Evolutionary conservation across 768 basidiomycete species (phyloP).

Genomic region (Xerocomellus dryophilus): DNA sequence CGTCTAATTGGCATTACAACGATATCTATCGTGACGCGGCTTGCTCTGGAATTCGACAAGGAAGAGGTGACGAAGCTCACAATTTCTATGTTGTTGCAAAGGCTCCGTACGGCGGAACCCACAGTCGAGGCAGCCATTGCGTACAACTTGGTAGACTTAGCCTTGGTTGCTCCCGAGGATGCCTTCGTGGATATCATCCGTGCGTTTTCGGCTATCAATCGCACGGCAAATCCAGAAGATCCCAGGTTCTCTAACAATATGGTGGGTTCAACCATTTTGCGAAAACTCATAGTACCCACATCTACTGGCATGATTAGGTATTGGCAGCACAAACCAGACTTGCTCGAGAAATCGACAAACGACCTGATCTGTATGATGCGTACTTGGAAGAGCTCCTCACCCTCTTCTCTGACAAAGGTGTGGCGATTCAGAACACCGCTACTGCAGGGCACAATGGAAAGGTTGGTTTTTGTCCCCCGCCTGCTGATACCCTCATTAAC

Average conservation of each 20-base stretch:
- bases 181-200: conserved; percentile 82
- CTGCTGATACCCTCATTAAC: conserved; percentile 4
- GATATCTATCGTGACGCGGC: conserved; percentile 83
- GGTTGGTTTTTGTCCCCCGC: conserved; percentile 37
- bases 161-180: conserved; percentile 69
- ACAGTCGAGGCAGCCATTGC: conserved; percentile 89
- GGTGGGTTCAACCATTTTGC: conserved; percentile 40
- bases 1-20: conserved; percentile 84
- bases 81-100: conserved; percentile 89
- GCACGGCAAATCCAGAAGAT: conserved; percentile 85
- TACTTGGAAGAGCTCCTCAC: conserved; percentile 84
- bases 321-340: conserved; percentile 89
- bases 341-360: conserved; percentile 69
- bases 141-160: conserved; percentile 87
- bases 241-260: conserved; percentile 87
- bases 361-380: conserved; percentile 72
- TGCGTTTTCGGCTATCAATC: conserved; percentile 80
- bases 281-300: not conserved
- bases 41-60: conserved; percentile 81
- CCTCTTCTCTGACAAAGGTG: conserved; percentile 87
- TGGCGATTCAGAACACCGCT: conserved; percentile 82
- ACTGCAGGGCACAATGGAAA: conserved; percentile 64
- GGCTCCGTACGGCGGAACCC: conserved; percentile 79
- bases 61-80: conserved; percentile 90
- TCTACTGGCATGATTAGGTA: conserved; percentile 45